Conservation (phyloP, 345 rosid genomes). For the Heritiera fomes region DNA sequence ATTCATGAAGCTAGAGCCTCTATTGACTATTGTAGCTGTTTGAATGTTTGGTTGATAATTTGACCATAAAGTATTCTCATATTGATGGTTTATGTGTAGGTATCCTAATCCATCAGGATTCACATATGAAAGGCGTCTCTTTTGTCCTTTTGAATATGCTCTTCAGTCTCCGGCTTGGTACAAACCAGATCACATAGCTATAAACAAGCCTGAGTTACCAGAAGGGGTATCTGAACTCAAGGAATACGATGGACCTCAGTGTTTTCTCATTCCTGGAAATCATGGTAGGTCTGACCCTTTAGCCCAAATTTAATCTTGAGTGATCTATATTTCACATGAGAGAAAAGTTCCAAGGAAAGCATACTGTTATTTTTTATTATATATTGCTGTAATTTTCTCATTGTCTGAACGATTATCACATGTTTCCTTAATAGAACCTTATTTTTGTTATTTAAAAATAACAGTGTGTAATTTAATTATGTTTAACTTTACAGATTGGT, state of each 20-base stretch:
- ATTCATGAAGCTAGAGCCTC: slow-evolving; percentile 15
- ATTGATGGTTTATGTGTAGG: slow-evolving; percentile 39
- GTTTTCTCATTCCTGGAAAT: slow-evolving; percentile 94
- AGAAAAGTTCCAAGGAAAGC: not conserved
- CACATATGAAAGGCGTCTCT: slow-evolving; percentile 86
- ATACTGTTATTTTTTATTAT: not conserved
- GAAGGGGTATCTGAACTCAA: slow-evolving; percentile 61
- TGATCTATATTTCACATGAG: not conserved
- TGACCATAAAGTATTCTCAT: not conserved
- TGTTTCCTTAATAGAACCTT: not conserved
- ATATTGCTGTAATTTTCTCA: slow-evolving; percentile 10
- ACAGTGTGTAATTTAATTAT: not conserved
- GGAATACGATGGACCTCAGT: slow-evolving; percentile 91
- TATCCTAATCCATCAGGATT: slow-evolving; percentile 96
- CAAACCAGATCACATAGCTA: slow-evolving; percentile 71
- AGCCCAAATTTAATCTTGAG: slow-evolving; percentile 24
- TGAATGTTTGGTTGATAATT: slow-evolving; percentile 1
- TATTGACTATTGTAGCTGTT: not conserved
- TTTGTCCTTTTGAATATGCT: slow-evolving; percentile 94
- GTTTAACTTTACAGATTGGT: slow-evolving; percentile 69
- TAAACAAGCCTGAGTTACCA: slow-evolving; percentile 87
- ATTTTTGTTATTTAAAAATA: not conserved
- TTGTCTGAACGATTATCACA: not conserved
- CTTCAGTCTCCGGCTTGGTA: slow-evolving; percentile 90
- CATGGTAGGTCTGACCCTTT: slow-evolving; percentile 67